Base-by-base conservation (phyloP, 345 rosid genomes). In the Syzygium aromaticum region DNA sequence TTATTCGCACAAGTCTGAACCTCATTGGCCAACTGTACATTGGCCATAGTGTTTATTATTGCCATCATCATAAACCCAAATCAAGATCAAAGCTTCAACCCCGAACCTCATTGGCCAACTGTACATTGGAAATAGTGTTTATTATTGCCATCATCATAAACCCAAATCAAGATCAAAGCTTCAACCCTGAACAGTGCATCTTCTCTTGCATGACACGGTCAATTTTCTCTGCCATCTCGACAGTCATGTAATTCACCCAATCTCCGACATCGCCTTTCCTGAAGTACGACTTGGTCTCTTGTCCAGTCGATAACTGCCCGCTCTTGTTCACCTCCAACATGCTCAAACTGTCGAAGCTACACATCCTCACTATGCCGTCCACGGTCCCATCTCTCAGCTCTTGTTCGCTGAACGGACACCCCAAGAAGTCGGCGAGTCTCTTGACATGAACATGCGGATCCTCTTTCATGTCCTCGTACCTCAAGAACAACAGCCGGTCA, bases 321-420 rank as follows among this genome's bases (percentile, higher is more conserved):
- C 51, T 86, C 88, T 84, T 86, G 84, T 91, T 91, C 87, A 89
- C 92, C 85, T 86, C 88, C 51, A 85, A 21, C 53, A n/a, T 87
- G 85, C 87, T 90, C 89, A 90, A 23, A 52, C 84, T 91, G 88
- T 91, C 90, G 77, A 92, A 90, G 86, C 91, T 89, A 51, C 94
- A 92, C 30, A 90, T 84, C 88, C 77, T 52, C 85, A 89, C 77
- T 21, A 89, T 82, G 84, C 87, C 80, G 86, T 89, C 73, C 59
- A 90, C 90, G 2, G 17, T 1, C 11, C 87, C 91, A 7, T n/a
- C 78, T 28, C 77, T 63, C 52, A 86, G 90, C 87, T 90, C 90
- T 30, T 90, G 86, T 8, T 30, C 54, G 49, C 87, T 57, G 56
- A 87, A 89, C 38, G 90, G 61, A 86, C 87, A 90, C 87, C 93